Percentiles rank a stretch among this genome's conserved stretches.
Evolutionary conservation across 148 eudicot species (phyloP).

Genomic region (Amaranthus hypochondriacus): DNA sequence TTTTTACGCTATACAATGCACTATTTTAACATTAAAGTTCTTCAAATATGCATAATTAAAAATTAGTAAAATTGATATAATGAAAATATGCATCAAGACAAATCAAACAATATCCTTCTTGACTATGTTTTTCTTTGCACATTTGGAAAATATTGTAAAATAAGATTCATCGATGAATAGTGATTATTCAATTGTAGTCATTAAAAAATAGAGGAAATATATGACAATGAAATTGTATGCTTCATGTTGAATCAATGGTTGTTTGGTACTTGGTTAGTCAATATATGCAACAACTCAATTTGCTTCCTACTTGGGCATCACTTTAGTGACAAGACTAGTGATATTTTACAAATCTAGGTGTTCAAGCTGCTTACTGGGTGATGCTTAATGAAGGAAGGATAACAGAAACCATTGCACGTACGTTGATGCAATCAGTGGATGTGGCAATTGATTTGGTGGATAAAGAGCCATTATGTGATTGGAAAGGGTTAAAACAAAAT

Average conservation of each 20-base stretch:
- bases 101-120: neutral
- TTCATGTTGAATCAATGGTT: neutral
- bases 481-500: conserved; percentile 72
- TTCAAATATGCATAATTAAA: too few species aligned
- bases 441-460: conserved; percentile 75
- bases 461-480: conserved; percentile 69
- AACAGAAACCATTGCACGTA: conserved; percentile 66
- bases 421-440: conserved; percentile 92
- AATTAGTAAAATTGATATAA: too few species aligned
- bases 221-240: neutral
- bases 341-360: conserved; percentile 43
- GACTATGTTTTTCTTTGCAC: neutral
- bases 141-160: neutral
- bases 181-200: too few species aligned
- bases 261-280: neutral
- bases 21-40: too few species aligned
- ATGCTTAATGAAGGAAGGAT: conserved; percentile 99
- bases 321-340: conserved; percentile 2
- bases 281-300: neutral
- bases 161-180: too few species aligned
- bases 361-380: conserved; percentile 95
- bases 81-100: too few species aligned
- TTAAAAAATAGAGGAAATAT: too few species aligned
- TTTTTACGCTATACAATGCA: too few species aligned
- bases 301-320: neutral